phyloP scores from a whole-genome alignment of 352 stramenopile genomes.

The Pythium insidiosum region DNA sequence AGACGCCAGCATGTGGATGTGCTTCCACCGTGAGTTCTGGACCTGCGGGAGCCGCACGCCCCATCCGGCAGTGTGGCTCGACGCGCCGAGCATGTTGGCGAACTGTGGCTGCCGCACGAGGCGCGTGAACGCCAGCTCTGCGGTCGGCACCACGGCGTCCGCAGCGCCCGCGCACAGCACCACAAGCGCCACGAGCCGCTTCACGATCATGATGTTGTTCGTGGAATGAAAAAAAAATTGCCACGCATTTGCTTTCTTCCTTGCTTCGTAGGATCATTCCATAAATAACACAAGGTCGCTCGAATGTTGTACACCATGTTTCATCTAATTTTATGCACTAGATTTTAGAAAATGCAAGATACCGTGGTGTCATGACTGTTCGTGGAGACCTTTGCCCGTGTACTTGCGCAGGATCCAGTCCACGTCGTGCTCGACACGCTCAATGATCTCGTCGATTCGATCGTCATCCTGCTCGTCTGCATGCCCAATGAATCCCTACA shows the following conservation, averaged over 20 bases:
- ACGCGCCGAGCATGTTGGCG: conserved; percentile 38
- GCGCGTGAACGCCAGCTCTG: conserved; percentile 28
- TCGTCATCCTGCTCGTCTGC: conserved; percentile 25
- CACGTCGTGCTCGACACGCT: conserved; percentile 28
- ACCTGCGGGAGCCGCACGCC: conserved; percentile 35
- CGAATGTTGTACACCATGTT: too few relatives aligned
- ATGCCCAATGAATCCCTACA: conserved; percentile 27
- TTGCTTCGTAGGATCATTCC: too few relatives aligned
- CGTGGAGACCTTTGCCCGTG: conserved; percentile 12
- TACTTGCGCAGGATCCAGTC: conserved; percentile 42
- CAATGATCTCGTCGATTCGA: conserved; percentile 24
- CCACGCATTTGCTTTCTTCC: too few relatives aligned
- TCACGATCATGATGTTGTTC: too few relatives aligned
- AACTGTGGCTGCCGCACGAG: conserved; percentile 24
- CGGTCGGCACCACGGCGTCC: conserved; percentile 39
- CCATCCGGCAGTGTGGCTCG: conserved; percentile 46
- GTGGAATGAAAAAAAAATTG: too few relatives aligned
- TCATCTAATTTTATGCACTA: too few relatives aligned
- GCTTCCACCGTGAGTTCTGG: conserved; percentile 47
- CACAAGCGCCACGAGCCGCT: too few relatives aligned
- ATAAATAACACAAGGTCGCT: too few relatives aligned
- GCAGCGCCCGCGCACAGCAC: too few relatives aligned
- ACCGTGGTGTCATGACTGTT: too few relatives aligned
- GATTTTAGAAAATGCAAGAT: too few relatives aligned
- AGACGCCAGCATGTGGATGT: conserved; percentile 24